Percentiles rank a stretch among this genome's conserved stretches.
These are phyloP conservation scores for Pulveroboletus sp. DNA, from an alignment of 768 basidiomycete genomes.

Conservation along the genomic window DNA sequence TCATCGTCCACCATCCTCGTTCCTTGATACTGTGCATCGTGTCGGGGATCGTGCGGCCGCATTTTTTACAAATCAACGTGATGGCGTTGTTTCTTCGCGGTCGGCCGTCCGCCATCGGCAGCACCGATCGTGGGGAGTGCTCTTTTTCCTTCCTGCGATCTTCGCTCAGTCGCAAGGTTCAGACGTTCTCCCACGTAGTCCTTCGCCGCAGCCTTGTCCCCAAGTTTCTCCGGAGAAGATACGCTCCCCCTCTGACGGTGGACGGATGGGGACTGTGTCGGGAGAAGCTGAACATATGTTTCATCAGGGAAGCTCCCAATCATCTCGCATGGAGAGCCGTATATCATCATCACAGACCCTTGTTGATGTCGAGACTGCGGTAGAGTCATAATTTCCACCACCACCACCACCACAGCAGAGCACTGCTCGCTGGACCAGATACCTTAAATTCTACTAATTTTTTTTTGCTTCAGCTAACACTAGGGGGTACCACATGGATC, in stretches of 20 bases:
- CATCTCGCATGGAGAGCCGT: slow-evolving; percentile 25
- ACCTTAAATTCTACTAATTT: slow-evolving; percentile 26
- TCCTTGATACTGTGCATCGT: slow-evolving; percentile 51
- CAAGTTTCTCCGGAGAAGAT: slow-evolving; percentile 43
- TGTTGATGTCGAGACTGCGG: slow-evolving; percentile 24
- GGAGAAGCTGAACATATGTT: slow-evolving; percentile 19
- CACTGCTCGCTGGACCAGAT: slow-evolving; percentile 13
- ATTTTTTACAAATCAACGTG: slow-evolving; percentile 40
- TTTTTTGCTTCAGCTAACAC: slow-evolving; percentile 32
- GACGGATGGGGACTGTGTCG: slow-evolving; percentile 26
- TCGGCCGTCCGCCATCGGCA: slow-evolving; percentile 45
- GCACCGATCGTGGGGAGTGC: slow-evolving; percentile 53
- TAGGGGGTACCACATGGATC: slow-evolving; percentile 18
- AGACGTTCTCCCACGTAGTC: slow-evolving; percentile 29
- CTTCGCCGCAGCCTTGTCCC: slow-evolving; percentile 25
- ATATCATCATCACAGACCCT: slow-evolving; percentile 26
- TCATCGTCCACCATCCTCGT: slow-evolving; percentile 35
- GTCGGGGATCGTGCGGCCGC: slow-evolving; percentile 51
- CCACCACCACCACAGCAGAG: neutral
- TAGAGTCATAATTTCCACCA: slow-evolving; percentile 16
- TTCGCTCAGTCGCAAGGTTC: slow-evolving; percentile 46
- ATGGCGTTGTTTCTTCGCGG: slow-evolving; percentile 36
- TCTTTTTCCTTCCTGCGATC: slow-evolving; percentile 81
- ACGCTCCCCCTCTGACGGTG: slow-evolving; percentile 34
- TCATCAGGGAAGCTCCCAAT: slow-evolving; percentile 29